phyloP scores from a whole-genome alignment of 768 basidiomycete genomes.

The Phlebiopsis gigantea region DNA sequence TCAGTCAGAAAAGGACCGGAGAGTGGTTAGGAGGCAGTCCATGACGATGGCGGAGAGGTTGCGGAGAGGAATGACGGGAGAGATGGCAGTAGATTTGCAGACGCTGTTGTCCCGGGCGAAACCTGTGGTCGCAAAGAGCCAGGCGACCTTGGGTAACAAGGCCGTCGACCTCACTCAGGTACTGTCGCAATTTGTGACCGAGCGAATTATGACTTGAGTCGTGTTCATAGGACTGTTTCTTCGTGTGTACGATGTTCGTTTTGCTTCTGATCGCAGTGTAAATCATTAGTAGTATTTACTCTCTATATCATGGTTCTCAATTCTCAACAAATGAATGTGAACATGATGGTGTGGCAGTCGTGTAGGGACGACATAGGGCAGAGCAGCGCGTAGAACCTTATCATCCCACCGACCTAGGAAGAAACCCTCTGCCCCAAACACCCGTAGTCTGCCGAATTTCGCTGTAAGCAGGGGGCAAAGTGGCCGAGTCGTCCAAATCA shows the following conservation, averaged over 20 bases:
- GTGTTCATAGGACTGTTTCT: not conserved
- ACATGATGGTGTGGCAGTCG: not conserved
- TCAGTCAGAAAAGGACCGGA: constrained; percentile 31
- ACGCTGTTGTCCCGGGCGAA: constrained; percentile 60
- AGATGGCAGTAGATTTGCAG: constrained; percentile 71
- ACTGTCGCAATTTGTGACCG: constrained; percentile 60
- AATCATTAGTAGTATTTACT: not conserved
- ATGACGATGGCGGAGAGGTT: constrained; percentile 58
- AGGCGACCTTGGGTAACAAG: constrained; percentile 36
- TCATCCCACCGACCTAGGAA: not conserved
- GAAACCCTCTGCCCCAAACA: not conserved
- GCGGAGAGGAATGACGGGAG: constrained; percentile 73
- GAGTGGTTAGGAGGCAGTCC: constrained; percentile 36
- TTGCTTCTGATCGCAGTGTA: not conserved
- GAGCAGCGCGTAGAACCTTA: not conserved
- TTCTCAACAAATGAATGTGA: not conserved
- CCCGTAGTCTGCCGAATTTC: not conserved
- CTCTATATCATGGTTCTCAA: not conserved
- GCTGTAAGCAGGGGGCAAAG: not conserved
- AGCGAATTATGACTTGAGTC: constrained; percentile 36
- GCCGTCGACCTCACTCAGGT: constrained; percentile 54
- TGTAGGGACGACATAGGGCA: not conserved
- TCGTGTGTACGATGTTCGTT: not conserved
- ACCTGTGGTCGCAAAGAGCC: constrained; percentile 56
- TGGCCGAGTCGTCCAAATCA: not conserved